A percentile compares a stretch with the other conserved stretches of the same genome.
Conservation (phyloP, 1,139 yeast species). For the Protomyces macrosporus region DNA sequence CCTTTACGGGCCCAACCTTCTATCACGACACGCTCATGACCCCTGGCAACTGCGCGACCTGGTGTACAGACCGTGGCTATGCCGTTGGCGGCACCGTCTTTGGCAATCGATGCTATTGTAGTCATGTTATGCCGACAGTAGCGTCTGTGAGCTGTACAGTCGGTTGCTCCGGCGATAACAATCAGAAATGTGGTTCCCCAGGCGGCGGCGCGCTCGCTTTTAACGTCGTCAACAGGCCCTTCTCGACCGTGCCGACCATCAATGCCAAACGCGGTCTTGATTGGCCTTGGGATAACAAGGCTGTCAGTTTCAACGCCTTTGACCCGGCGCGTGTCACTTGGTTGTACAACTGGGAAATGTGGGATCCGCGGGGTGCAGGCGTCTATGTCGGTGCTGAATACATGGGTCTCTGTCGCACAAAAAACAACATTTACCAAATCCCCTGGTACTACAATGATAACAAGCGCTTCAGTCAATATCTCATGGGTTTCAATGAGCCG, state of each 20-base stretch:
- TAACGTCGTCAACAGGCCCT: not conserved
- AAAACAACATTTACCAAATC: constrained; percentile 2
- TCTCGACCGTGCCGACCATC: not conserved
- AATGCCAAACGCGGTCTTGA: constrained; percentile 18
- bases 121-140: constrained; percentile 2
- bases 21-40: constrained; percentile 7
- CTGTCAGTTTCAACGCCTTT: constrained; percentile 6
- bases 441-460: constrained; percentile 14
- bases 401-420: constrained; percentile 5
- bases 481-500: constrained; percentile 28
- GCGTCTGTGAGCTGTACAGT: constrained; percentile 1
- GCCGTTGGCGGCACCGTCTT: not conserved
- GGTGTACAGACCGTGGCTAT: constrained; percentile 9
- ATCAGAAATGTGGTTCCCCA: constrained; percentile 7
- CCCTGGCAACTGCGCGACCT: constrained; percentile 7
- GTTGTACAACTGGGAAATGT: constrained; percentile 26
- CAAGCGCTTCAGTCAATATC: not conserved
- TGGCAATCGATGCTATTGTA: constrained; percentile 6
- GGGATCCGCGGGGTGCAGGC: constrained; percentile 6
- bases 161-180: constrained; percentile 9
- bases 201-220: not conserved
- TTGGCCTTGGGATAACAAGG: constrained; percentile 23
- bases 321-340: constrained; percentile 15
- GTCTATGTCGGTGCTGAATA: constrained; percentile 14
- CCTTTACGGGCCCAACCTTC: not conserved